These are phyloP conservation scores for Oligophagozyma castellii DNA, from an alignment of 1,139 yeast genomes.

Conservation along the genomic window DNA sequence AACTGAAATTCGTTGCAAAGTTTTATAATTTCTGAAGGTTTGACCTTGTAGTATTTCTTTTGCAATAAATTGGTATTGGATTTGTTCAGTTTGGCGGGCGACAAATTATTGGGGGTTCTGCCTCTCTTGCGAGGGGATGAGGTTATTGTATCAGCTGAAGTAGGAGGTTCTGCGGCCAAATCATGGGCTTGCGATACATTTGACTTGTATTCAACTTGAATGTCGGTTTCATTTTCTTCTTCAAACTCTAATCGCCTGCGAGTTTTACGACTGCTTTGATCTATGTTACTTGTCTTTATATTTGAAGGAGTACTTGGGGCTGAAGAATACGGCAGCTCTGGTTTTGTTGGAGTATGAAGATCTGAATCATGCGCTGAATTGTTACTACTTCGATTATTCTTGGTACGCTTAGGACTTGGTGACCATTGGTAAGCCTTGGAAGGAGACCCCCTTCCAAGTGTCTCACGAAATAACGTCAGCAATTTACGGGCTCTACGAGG, in stretches of 20 bases:
- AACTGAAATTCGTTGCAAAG: constrained; percentile 52
- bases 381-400: constrained; percentile 12
- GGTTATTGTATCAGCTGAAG: constrained; percentile 3
- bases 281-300: not conserved
- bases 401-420: constrained; percentile 25
- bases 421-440: constrained; percentile 20
- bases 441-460: constrained; percentile 20
- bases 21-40: constrained; percentile 40
- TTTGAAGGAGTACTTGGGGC: constrained; percentile 3
- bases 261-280: constrained; percentile 1
- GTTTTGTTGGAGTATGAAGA: no score
- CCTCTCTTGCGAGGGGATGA: constrained; percentile 6
- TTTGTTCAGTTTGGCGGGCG: constrained; percentile 4
- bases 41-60: constrained; percentile 19
- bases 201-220: not conserved
- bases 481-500: constrained; percentile 32
- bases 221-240: constrained; percentile 11
- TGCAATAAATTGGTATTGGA: constrained; percentile 8
- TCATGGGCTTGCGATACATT: not conserved
- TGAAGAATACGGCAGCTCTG: no score
- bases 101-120: no score
- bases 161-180: constrained; percentile 1
- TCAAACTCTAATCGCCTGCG: constrained; percentile 25
- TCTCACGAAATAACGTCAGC: constrained; percentile 31
- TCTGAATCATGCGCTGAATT: no score